A percentile compares a stretch with the other conserved stretches of the same genome.
Evolutionary conservation across 1,284 basidiomycete species (phyloP).

Genomic region (Grifola frondosa): DNA sequence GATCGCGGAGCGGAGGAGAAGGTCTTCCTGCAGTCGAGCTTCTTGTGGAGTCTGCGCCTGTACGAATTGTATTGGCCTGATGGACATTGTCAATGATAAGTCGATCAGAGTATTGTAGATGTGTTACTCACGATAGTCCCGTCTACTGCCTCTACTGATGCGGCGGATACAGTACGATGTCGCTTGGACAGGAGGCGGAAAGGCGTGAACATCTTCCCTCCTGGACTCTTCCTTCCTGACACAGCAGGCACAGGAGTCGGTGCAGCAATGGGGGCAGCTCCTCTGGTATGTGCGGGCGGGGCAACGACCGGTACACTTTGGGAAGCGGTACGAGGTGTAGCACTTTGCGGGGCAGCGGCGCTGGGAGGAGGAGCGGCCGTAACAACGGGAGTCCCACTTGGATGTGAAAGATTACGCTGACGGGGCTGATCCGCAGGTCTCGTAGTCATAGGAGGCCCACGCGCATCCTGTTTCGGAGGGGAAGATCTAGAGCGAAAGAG

Average conservation of each 20-base stretch:
- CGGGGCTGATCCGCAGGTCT: slow-evolving; percentile 20
- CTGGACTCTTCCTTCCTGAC: slow-evolving; percentile 40
- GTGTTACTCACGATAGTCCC: slow-evolving; percentile 64
- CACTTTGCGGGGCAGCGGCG: slow-evolving; percentile 30
- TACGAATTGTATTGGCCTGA: slow-evolving; percentile 68
- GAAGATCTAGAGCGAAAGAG: slow-evolving; percentile 39
- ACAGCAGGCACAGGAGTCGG: slow-evolving; percentile 20
- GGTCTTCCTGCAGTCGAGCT: slow-evolving; percentile 53
- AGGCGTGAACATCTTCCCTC: slow-evolving; percentile 53
- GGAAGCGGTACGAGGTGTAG: slow-evolving; percentile 2
- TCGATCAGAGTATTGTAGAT: not conserved
- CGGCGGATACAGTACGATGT: slow-evolving; percentile 67
- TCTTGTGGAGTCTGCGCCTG: slow-evolving; percentile 68
- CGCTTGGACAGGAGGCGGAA: slow-evolving; percentile 62
- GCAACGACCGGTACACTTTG: slow-evolving; percentile 1
- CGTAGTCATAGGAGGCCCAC: slow-evolving; percentile 23
- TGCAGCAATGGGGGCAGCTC: slow-evolving; percentile 14
- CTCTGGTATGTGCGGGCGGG: slow-evolving; percentile 6
- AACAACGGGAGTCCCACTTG: slow-evolving; percentile 1
- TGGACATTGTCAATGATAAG: slow-evolving; percentile 10
- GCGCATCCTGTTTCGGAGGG: slow-evolving; percentile 31
- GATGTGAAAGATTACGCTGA: slow-evolving; percentile 28
- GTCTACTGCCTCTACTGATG: slow-evolving; percentile 72
- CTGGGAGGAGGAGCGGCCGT: not conserved
- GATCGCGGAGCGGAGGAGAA: slow-evolving; percentile 62